These are phyloP conservation scores for Rossbeevera mucosa DNA, from an alignment of 768 basidiomycete species.

Conservation along the genomic window DNA sequence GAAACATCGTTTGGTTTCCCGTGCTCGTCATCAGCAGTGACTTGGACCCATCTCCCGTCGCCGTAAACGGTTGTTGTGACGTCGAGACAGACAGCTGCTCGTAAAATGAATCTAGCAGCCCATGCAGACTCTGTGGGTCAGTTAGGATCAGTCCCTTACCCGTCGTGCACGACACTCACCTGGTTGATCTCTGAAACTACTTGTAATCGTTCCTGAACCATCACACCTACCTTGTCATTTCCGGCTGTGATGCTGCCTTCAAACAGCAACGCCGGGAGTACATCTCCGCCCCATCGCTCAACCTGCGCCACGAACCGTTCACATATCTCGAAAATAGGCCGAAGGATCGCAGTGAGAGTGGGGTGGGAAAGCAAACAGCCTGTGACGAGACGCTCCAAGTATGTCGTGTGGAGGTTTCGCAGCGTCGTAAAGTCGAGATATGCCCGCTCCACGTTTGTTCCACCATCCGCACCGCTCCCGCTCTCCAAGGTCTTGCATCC, in stretches of 20 bases:
- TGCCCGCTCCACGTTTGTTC: slow-evolving; percentile 23
- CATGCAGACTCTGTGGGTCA: slow-evolving; percentile 55
- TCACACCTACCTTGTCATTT: slow-evolving; percentile 55
- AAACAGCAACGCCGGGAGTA: slow-evolving; percentile 76
- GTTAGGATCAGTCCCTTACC: background rate
- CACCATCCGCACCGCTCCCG: slow-evolving; percentile 14
- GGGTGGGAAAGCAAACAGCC: slow-evolving; percentile 75
- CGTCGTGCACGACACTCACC: slow-evolving; percentile 36
- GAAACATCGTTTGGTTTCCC: slow-evolving; percentile 41
- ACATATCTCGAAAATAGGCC: slow-evolving; percentile 75
- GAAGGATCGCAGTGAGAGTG: slow-evolving; percentile 55
- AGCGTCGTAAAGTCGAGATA: slow-evolving; percentile 82
- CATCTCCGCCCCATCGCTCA: slow-evolving; percentile 90
- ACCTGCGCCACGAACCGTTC: slow-evolving; percentile 84
- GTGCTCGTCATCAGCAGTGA: slow-evolving; percentile 59
- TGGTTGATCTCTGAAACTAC: slow-evolving; percentile 74
- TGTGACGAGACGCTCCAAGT: slow-evolving; percentile 72
- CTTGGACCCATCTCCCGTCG: slow-evolving; percentile 64
- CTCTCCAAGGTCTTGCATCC: slow-evolving; percentile 7
- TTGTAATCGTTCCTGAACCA: slow-evolving; percentile 66
- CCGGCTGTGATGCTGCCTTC: slow-evolving; percentile 67
- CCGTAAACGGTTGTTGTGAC: slow-evolving; percentile 65
- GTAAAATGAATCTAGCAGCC: slow-evolving; percentile 70
- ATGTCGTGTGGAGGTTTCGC: slow-evolving; percentile 74
- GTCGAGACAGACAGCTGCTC: slow-evolving; percentile 73